Evolutionary conservation across 768 basidiomycete genomes (phyloP).

Genomic region (Naganishia randhawae): DNA sequence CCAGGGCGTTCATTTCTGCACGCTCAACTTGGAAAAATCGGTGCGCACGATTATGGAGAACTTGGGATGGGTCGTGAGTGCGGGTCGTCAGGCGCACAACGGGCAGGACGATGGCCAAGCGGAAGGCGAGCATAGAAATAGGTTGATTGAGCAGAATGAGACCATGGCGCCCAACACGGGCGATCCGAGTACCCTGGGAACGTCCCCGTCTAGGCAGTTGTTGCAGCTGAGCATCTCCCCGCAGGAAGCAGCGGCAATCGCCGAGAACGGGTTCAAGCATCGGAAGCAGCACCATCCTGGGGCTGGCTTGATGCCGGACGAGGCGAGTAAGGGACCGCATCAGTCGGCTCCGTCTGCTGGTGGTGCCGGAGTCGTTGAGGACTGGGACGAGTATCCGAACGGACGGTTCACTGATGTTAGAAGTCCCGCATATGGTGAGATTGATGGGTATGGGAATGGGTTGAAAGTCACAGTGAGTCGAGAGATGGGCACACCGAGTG

Average conservation of each 20-base stretch:
- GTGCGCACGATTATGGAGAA: slow-evolving; percentile 77
- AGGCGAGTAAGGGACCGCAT: slow-evolving; percentile 10
- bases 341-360: slow-evolving; percentile 34
- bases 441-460: slow-evolving; percentile 51
- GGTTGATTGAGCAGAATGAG: slow-evolving; percentile 44
- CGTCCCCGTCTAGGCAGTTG: slow-evolving; percentile 27
- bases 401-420: slow-evolving; percentile 52
- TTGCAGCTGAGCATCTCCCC: slow-evolving; percentile 54
- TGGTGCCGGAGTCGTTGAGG: slow-evolving; percentile 33
- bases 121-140: slow-evolving; percentile 40
- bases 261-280: slow-evolving; percentile 46
- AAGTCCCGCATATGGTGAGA: slow-evolving; percentile 52
- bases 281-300: slow-evolving; percentile 17
- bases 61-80: slow-evolving; percentile 64
- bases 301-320: neutral
- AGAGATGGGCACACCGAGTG: neutral
- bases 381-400: slow-evolving; percentile 53
- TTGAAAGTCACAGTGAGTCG: slow-evolving; percentile 49
- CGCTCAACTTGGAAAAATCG: slow-evolving; percentile 94
- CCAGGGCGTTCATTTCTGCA: slow-evolving; percentile 84
- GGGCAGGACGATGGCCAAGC: neutral
- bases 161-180: slow-evolving; percentile 26
- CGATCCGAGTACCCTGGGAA: slow-evolving; percentile 14
- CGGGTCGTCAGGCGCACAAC: neutral
- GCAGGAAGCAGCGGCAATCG: slow-evolving; percentile 43